Base-by-base conservation (phyloP, 2,329 filamentous ascomycete genomes). In the Aspergillus costaricaensis region DNA sequence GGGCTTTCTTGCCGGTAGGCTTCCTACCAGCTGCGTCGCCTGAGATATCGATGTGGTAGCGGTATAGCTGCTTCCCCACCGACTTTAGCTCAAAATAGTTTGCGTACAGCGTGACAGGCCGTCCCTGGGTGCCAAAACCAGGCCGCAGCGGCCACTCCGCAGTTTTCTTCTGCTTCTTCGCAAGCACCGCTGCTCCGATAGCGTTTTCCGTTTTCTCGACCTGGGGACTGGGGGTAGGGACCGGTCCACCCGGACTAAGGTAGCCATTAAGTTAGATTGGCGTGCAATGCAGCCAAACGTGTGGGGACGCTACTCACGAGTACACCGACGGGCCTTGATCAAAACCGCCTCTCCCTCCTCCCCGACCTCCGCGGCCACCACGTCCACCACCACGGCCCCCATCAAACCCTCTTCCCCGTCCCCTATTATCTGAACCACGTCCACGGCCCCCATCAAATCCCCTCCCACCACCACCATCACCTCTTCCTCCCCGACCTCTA, bases 1-100 rank as follows among this genome's bases (percentile, higher is more conserved):
- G 77, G 38, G 76, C 80, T 69, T 81, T 83, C 36, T 76, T 76
- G 55, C 78, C 79, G 43, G 70, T 56, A 3, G 70, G 69, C 4
- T 65, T 54, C 6, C 63, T 65, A 5, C 63, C 70, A 3, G 71
- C 66, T n/a, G 70, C 58, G 21, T 73, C 68, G 4, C 67, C 68
- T 1, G 64, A 61, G 19, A 76, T 69, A 8, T 71, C 64, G 19
- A 83, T 64, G 32, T 74, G 72, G 60, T 83, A 83, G 3, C 78
- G 75, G 58, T 71, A 78, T 2, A 83, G 65, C 1, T 70, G 58
- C 60, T 72, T 75, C n/a, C 61, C 74, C 9, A 70, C 74, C 8
- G 75, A 74, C 8, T 67, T 74, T 43, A 79, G 64, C 14, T 74
- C 63, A 51, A 79, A 70, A 48, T 77, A 79, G 58, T 79, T 79